phyloP scores from a whole-genome alignment of 805 yeast genomes.

The Yarrowia sp. region DNA sequence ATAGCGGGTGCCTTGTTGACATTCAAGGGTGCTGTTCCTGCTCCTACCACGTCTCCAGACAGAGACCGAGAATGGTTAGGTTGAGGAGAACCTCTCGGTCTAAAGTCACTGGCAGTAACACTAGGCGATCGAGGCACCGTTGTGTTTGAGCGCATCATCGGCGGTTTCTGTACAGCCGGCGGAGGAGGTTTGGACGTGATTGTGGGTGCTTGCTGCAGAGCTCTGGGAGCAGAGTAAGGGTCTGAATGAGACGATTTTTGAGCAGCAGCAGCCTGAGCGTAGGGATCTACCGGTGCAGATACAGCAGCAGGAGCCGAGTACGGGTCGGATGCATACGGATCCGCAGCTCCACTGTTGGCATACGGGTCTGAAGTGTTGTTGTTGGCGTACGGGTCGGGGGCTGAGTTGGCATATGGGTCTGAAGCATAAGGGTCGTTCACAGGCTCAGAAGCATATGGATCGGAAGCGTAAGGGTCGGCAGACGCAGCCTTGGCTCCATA shows the following conservation, averaged over 20 bases:
- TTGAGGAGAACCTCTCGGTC: constrained; percentile 1
- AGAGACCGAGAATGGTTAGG: background rate
- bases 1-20: background rate
- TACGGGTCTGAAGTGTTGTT: background rate
- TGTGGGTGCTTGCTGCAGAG: background rate
- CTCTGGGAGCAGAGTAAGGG: background rate
- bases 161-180: background rate
- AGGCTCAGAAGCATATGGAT: background rate
- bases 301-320: background rate
- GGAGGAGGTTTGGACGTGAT: constrained; percentile 13
- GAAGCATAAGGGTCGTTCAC: background rate
- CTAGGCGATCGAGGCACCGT: constrained; percentile 3
- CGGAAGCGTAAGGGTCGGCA: constrained; percentile 12
- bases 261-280: background rate
- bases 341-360: background rate
- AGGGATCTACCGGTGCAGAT: background rate
- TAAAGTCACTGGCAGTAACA: background rate
- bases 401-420: background rate
- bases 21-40: background rate
- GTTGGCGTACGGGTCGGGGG: background rate
- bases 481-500: background rate
- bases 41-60: background rate
- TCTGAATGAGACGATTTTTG: background rate
- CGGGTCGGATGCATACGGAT: background rate
- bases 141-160: constrained; percentile 22